Base-by-base conservation (phyloP, 768 basidiomycete genomes). In the Lactarius trivialis region DNA sequence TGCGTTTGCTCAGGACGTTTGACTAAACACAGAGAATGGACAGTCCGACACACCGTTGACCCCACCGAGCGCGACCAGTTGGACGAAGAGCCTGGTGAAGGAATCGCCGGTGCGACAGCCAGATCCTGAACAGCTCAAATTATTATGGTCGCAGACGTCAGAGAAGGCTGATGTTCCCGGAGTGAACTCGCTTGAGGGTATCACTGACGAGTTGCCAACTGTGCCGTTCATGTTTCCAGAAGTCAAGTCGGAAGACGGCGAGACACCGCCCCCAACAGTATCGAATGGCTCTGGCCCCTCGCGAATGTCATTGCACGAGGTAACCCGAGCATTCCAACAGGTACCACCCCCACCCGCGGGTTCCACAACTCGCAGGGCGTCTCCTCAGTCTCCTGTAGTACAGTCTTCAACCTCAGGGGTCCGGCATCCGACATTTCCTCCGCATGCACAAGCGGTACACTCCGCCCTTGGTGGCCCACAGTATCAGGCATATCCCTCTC, bases 241-340 rank as follows among this genome's bases (percentile, higher is more conserved):
- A 60, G 86, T 91, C 56, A 93, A 92, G 71, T 89, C 89, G 12
- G 91, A 92, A 70, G 89, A 89, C 67, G 91, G 89, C 21, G 86
- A 85, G 71, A 89, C 88, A 2, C 88, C 89, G 2, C 89, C 89
- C 15, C 84, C 87, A 8, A 76, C 80, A 5, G 76, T 82, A 24
- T 74, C 81, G 30, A 77, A 82, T 26, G 68, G 72, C 15, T 32
- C 64, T 32, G 64, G 60, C 32, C 81, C 88, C 28, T 85, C 86
- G 19, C 84, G 88, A 43, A 89, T 91, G 83, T 90, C 89, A 3
- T 74, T 87, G 41, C 85, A 86, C 60, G 91, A 93, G 59, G 89
- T 92, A 36, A 91, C 88, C 14, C 84, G 88, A 61, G 89, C 91
- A 24, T 93, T 93, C 75, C 91, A 93, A 70, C 86, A 86, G 73